Conservation (phyloP, 306 rosid genomes). For the Crotalaria pallida region DNA sequence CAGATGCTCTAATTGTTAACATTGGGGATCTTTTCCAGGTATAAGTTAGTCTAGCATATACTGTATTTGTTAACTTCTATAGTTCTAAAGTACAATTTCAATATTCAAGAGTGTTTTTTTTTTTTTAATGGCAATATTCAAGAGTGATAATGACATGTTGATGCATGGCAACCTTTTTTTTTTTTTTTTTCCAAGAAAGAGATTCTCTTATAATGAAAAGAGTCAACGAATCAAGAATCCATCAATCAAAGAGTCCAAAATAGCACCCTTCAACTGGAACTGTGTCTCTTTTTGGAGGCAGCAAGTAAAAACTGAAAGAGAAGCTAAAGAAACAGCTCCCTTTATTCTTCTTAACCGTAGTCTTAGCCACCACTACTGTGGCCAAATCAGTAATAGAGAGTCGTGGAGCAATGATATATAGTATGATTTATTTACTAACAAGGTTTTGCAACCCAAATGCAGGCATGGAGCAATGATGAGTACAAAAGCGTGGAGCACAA, state of each 20-base stretch:
- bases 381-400: no score
- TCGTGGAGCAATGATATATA: no score
- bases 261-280: conserved; percentile 7
- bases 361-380: no score
- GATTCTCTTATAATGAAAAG: not conserved
- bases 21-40: conserved; percentile 97
- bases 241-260: not conserved
- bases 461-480: conserved; percentile 92
- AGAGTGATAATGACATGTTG: not conserved
- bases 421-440: conserved; percentile 16
- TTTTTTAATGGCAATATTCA: not conserved
- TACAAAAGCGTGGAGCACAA: conserved; percentile 89
- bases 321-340: not conserved
- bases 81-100: no score
- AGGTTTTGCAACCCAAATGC: conserved; percentile 19
- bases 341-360: no score
- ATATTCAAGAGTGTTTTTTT: no score
- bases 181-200: not conserved
- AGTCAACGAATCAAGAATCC: conserved; percentile 22
- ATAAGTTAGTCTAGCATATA: not conserved
- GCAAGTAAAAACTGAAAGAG: conserved; percentile 12
- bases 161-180: conserved; percentile 2
- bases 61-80: not conserved
- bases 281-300: not conserved
- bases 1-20: conserved; percentile 77